Percentiles rank a stretch among this genome's conserved stretches.
Conservation (phyloP, 2,329 filamentous ascomycete species). For the Plenodomus biglobosus region DNA sequence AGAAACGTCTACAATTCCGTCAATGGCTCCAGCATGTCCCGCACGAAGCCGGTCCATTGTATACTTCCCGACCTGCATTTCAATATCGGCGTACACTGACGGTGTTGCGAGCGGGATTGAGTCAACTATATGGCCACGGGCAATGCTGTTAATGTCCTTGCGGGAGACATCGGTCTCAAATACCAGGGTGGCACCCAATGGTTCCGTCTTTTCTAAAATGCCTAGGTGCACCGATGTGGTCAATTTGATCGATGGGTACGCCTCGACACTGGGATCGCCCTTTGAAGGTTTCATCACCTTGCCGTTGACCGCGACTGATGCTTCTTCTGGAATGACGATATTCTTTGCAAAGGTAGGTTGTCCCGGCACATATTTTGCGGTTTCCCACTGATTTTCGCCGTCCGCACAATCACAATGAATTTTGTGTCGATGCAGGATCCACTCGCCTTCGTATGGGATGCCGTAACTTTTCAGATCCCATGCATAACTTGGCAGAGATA, state of each 20-base stretch:
- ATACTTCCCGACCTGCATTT: slow-evolving; percentile 32
- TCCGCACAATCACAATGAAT: too few species aligned
- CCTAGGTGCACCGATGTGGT: slow-evolving; percentile 1
- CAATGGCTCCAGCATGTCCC: background rate
- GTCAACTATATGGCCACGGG: slow-evolving; percentile 18
- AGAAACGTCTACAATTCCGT: slow-evolving; percentile 7
- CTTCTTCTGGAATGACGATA: too few species aligned
- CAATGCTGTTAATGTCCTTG: slow-evolving; percentile 8
- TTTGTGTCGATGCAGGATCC: slow-evolving; percentile 31
- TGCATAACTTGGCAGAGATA: slow-evolving; percentile 38
- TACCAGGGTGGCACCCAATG: background rate
- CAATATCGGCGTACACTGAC: slow-evolving; percentile 39
- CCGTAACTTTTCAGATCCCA: slow-evolving; percentile 45
- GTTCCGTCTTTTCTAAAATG: background rate
- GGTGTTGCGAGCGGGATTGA: slow-evolving; percentile 15
- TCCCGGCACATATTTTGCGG: too few species aligned
- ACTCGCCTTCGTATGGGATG: slow-evolving; percentile 41
- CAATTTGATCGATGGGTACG: background rate
- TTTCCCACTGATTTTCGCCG: too few species aligned
- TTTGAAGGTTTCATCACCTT: too few species aligned
- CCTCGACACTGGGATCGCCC: slow-evolving; percentile 3
- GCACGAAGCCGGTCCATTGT: slow-evolving; percentile 1
- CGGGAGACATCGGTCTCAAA: slow-evolving; percentile 13
- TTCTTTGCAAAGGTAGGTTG: too few species aligned
- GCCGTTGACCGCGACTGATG: too few species aligned